Conservation (phyloP, 1,139 yeast genomes). For the Yamadazyma diospyri region DNA sequence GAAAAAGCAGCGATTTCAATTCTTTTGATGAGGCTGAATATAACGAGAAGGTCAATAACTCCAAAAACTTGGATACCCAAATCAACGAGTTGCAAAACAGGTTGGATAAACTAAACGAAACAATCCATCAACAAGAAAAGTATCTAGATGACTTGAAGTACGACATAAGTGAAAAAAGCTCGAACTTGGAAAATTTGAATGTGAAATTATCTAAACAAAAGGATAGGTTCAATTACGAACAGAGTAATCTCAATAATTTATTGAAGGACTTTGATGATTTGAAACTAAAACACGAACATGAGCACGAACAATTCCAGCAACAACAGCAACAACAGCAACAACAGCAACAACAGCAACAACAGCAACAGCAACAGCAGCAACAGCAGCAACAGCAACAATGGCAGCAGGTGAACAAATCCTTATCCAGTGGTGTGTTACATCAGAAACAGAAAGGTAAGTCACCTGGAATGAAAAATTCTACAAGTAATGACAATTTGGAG, state of each 20-base stretch:
- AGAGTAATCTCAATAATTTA: slow-evolving; percentile 10
- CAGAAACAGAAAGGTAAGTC: slow-evolving; percentile 1
- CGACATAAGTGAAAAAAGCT: slow-evolving; percentile 18
- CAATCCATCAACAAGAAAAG: slow-evolving; percentile 22
- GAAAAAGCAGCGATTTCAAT: slow-evolving; percentile 3
- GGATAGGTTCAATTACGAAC: slow-evolving; percentile 12
- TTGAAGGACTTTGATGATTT: slow-evolving; percentile 27
- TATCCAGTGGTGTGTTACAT: neutral
- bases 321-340: neutral
- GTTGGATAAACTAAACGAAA: slow-evolving; percentile 18
- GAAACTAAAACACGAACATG: slow-evolving; percentile 20
- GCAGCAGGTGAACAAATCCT: neutral
- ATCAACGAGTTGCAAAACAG: slow-evolving; percentile 20
- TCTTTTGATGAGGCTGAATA: slow-evolving; percentile 13
- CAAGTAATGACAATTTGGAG: slow-evolving; percentile 29
- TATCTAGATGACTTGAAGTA: slow-evolving; percentile 19
- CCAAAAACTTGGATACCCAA: slow-evolving; percentile 20
- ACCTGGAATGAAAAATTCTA: slow-evolving; percentile 10
- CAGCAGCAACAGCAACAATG: neutral
- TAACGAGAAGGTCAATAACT: slow-evolving; percentile 13
- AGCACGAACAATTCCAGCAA: neutral
- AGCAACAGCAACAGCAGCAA: neutral
- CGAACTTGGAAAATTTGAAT: slow-evolving; percentile 15
- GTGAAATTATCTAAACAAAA: slow-evolving; percentile 15
- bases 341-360: neutral